Percentiles rank a stretch among this genome's conserved stretches.
Evolutionary conservation across 176 grass and related monocot species (phyloP).

Genomic region (Melocanna baccifera): DNA sequence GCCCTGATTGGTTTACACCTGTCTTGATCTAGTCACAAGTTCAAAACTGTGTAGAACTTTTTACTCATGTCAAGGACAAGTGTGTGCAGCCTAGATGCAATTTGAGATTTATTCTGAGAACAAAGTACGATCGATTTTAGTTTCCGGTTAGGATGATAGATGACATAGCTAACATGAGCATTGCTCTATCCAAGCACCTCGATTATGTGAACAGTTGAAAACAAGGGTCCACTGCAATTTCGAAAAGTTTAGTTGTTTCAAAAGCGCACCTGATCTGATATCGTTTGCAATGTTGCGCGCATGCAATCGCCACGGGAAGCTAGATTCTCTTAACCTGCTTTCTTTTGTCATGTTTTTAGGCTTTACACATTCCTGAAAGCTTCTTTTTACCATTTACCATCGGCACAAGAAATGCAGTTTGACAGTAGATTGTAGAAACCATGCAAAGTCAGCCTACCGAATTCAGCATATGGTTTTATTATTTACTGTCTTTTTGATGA

Average conservation of each 20-base stretch:
- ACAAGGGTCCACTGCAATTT: background rate
- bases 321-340: constrained; percentile 11
- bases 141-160: background rate
- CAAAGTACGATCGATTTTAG: background rate
- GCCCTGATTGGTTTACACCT: background rate
- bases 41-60: background rate
- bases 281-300: background rate
- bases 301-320: background rate
- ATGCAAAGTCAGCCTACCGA: background rate
- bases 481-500: background rate
- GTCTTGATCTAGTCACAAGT: background rate
- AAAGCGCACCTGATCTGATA: background rate
- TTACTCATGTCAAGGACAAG: background rate
- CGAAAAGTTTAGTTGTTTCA: background rate
- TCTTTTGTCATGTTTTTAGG: background rate
- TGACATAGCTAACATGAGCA: background rate
- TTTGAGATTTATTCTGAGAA: background rate
- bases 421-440: background rate
- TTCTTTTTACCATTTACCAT: background rate
- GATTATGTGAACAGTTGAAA: background rate
- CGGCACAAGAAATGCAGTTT: background rate
- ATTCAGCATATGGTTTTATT: no score
- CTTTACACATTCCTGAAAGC: background rate
- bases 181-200: background rate
- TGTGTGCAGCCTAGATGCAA: background rate